Evolutionary conservation across 768 basidiomycete species (phyloP).

Genomic region (Leccinum imitatum): DNA sequence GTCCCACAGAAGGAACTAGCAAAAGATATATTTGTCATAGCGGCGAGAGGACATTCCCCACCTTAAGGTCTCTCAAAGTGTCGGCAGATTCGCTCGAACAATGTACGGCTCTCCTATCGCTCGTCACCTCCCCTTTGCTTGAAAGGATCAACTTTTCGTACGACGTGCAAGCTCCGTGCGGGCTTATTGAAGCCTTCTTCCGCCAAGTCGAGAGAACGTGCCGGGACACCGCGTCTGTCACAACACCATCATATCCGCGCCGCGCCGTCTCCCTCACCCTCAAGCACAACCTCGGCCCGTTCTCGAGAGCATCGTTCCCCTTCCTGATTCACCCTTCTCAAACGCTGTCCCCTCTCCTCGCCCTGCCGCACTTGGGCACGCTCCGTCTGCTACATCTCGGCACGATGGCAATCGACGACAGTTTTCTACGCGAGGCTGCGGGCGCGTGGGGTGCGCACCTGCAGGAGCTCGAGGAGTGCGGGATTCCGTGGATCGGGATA

Average conservation of each 20-base stretch:
- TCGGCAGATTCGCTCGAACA: conserved; percentile 26
- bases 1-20: conserved; percentile 1
- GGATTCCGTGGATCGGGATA: conserved; percentile 28
- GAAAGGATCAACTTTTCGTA: conserved; percentile 27
- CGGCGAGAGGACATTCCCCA: conserved; percentile 20
- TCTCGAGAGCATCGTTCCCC: conserved; percentile 21
- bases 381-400: conserved; percentile 28
- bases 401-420: conserved; percentile 28
- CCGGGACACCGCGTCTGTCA: not conserved
- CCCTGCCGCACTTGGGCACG: conserved; percentile 18
- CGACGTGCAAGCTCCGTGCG: conserved; percentile 26
- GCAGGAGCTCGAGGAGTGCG: conserved; percentile 28
- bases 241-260: not conserved
- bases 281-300: conserved; percentile 26
- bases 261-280: conserved; percentile 24
- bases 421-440: conserved; percentile 26
- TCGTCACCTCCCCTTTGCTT: conserved; percentile 25
- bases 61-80: conserved; percentile 26
- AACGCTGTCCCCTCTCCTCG: conserved; percentile 25
- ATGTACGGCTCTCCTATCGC: conserved; percentile 27
- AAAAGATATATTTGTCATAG: not conserved
- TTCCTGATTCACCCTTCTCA: conserved; percentile 27
- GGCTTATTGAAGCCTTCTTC: conserved; percentile 25
- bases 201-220: conserved; percentile 23
- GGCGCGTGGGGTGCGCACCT: conserved; percentile 27